Evolutionary conservation across 2,329 filamentous ascomycete genomes (phyloP), one percentile per base, ranked within the genome.

Genomic region (Endoconidiophora polonica): DNA sequence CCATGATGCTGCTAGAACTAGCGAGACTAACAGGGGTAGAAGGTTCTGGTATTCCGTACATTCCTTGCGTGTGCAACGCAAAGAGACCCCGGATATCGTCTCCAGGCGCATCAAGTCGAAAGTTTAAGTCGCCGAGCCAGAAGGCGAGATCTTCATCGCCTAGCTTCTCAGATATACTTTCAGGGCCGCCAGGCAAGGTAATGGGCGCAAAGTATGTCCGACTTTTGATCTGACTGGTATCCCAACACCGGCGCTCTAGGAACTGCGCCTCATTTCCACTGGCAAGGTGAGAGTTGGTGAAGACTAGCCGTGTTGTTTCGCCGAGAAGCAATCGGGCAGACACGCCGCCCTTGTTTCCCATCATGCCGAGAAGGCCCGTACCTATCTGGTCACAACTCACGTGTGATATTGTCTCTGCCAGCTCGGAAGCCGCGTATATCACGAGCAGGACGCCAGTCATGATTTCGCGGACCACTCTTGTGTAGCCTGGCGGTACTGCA

Each of bases 101-200:
- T 1, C 87, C 88, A 0, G 90, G 85, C 42, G 82, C 85, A 46
- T 93, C 86, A 0, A 98, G 72, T 29, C 91, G 78, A 60, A 95
- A 98, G 62, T 98, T 98, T 40, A 98, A 71, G 62, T 98, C 91
- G 5, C 91, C 91, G 59, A 94, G 85, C 86, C 90, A 96, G 59
- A 98, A 95, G 0, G 81, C 79, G 65, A 95, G 87, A 60, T 98
- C 91, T 56, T 94, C 90, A 38, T 93, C 84, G 1, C 86, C 88
- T 55, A 98, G 81, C 36, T 70, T 75, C 47, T 83, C 78, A 0
- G 72, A 67, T 20, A 81, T 76, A n/a, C 80, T 77, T 37, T 79
- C 71, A 1, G 75, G 67, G 4, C 82, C 76, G 6, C 83, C 79
- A 0, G 73, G 68, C 52, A 81, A 74, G 38, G 70, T 69, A 5